A percentile compares a stretch with the other conserved stretches of the same genome.
Evolutionary conservation across 1,284 basidiomycete genomes (phyloP).

Genomic region (Ganoderma leucocontextum): DNA sequence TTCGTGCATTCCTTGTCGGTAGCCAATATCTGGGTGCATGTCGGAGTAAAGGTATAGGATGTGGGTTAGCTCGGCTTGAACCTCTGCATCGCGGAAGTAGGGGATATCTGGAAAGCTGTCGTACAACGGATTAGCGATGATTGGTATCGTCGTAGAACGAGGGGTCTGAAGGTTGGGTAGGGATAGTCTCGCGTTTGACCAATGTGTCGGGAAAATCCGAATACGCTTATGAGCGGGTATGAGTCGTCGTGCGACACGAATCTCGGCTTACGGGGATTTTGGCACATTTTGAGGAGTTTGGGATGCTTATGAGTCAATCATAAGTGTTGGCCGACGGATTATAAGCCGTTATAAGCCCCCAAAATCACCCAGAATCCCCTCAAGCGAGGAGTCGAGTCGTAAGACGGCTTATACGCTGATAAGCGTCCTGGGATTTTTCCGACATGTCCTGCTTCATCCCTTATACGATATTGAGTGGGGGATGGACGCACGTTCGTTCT

Average conservation of each 20-base stretch:
- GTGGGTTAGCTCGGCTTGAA: conserved; percentile 84
- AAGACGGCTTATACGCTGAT: no score
- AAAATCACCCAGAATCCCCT: no score
- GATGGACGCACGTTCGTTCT: conserved; percentile 77
- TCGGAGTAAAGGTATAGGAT: conserved; percentile 86
- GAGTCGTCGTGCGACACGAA: no score
- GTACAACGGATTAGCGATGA: conserved; percentile 1
- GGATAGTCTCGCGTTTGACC: background rate
- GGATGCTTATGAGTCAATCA: no score
- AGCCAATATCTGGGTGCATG: conserved; percentile 83
- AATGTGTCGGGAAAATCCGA: no score
- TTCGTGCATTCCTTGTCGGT: conserved; percentile 97
- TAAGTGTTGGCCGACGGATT: no score
- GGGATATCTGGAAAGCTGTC: conserved; percentile 87
- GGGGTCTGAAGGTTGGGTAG: background rate
- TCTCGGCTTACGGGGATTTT: no score
- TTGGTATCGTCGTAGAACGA: background rate
- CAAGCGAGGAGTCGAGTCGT: no score
- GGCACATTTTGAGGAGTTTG: no score
- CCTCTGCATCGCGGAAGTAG: conserved; percentile 81
- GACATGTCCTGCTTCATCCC: background rate
- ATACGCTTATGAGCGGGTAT: no score
- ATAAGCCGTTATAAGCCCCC: no score
- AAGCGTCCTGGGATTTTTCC: no score
- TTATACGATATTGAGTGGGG: background rate